phyloP scores from a whole-genome alignment of 805 yeast genomes.

The Wickerhamiella occidentalis region DNA sequence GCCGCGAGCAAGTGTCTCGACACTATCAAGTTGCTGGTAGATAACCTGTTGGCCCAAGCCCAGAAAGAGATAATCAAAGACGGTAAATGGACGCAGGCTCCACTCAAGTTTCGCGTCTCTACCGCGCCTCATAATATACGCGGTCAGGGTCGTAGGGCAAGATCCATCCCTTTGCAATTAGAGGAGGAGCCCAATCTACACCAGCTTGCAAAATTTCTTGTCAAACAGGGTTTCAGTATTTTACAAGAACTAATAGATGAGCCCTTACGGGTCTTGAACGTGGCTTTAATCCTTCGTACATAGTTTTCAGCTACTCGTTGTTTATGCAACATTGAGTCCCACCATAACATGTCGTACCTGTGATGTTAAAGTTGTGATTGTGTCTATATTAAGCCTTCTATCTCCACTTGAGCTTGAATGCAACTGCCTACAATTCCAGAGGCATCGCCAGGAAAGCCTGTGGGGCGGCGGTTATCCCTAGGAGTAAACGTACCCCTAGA shows the following conservation, averaged over 20 bases:
- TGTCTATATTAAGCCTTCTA: too few relatives aligned
- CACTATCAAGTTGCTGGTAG: conserved; percentile 15
- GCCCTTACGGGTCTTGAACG: conserved; percentile 8
- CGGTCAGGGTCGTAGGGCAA: conserved; percentile 11
- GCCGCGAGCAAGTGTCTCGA: conserved; percentile 6
- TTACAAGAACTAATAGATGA: conserved; percentile 1
- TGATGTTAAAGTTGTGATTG: too few relatives aligned
- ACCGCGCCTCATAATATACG: neutral
- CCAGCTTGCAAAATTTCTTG: neutral
- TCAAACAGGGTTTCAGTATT: neutral
- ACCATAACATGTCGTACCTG: too few relatives aligned
- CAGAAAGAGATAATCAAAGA: conserved; percentile 19
- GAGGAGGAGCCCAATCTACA: neutral
- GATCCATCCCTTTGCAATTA: conserved; percentile 8
- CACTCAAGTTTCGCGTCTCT: conserved; percentile 12
- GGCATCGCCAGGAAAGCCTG: conserved; percentile 5
- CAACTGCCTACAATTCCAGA: conserved; percentile 9
- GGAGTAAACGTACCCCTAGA: conserved; percentile 15
- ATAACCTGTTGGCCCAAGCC: conserved; percentile 20
- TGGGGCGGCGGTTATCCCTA: conserved; percentile 9
- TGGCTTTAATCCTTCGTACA: conserved; percentile 3
- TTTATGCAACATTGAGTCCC: too few relatives aligned
- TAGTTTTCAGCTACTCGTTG: too few relatives aligned
- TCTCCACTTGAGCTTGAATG: neutral
- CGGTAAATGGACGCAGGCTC: conserved; percentile 20